Conservation (phyloP, 163 green algal species). For the Chlamydomonas reinhardtii region DNA sequence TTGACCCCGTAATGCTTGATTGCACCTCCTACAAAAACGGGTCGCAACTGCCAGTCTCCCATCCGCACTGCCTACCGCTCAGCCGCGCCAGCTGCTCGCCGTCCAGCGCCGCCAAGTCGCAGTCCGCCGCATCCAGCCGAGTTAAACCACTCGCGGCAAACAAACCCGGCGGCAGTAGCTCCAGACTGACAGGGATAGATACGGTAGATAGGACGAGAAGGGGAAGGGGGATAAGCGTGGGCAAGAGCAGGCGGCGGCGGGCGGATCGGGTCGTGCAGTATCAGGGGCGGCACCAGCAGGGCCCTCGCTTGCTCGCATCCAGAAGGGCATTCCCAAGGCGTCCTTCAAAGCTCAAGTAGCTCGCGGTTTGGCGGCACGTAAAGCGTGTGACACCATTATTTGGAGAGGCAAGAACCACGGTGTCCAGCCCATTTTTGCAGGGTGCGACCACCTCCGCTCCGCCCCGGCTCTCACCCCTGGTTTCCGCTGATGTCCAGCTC, state of each 20-base stretch:
- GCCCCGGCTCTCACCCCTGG: background rate
- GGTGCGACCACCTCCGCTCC: no score
- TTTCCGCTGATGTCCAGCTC: conserved; percentile 20
- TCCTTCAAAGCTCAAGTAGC: no score
- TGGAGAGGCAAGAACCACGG: background rate
- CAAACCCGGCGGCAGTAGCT: background rate
- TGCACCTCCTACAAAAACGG: background rate
- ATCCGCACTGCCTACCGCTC: background rate
- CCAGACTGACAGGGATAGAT: background rate
- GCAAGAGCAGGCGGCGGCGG: background rate
- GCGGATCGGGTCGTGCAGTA: no score
- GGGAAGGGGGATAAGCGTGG: background rate
- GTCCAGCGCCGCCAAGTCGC: conserved; percentile 14
- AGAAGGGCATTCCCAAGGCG: no score
- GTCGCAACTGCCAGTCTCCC: background rate
- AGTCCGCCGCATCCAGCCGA: conserved; percentile 22
- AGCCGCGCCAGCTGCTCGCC: background rate
- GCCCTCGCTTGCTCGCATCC: no score
- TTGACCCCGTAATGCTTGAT: no score
- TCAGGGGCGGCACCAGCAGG: no score
- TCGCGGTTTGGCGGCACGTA: no score
- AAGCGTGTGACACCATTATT: no score
- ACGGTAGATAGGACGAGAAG: no score
- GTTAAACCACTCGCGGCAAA: background rate
- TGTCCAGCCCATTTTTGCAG: background rate